Percentiles rank a stretch among this genome's conserved stretches.
Evolutionary conservation across 2,329 filamentous ascomycete genomes (phyloP).

Genomic region (Trichoderma citrinoviride): DNA sequence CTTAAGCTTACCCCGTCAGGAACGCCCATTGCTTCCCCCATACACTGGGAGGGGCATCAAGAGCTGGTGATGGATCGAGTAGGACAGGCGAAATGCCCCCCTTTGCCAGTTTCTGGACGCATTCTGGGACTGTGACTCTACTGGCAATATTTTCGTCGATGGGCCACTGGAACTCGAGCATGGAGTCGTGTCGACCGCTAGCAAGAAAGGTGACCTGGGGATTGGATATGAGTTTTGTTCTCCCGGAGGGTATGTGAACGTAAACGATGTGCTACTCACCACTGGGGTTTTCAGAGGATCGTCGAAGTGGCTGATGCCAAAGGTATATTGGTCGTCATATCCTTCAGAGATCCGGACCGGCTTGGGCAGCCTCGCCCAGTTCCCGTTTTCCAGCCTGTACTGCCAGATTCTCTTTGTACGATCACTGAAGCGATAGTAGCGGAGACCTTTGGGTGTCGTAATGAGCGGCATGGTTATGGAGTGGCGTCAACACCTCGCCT

Average conservation of each 20-base stretch:
- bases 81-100: background rate
- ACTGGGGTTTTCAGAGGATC: background rate
- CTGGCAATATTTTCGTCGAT: background rate
- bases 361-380: background rate
- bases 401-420: background rate
- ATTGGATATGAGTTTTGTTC: background rate
- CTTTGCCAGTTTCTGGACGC: background rate
- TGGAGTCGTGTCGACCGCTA: background rate
- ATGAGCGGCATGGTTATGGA: background rate
- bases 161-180: background rate
- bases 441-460: background rate
- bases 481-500: background rate
- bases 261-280: background rate
- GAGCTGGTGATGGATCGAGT: background rate
- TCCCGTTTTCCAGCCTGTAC: background rate
- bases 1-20: background rate
- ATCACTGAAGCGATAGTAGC: background rate
- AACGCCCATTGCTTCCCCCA: background rate
- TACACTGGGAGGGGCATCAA: background rate
- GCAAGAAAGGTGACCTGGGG: background rate
- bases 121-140: background rate
- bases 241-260: background rate
- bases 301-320: background rate
- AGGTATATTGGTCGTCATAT: background rate
- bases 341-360: background rate